Evolutionary conservation across 257 asterid genomes (phyloP), one percentile per base, ranked within the genome.

Genomic region (Handroanthus guayacan): DNA sequence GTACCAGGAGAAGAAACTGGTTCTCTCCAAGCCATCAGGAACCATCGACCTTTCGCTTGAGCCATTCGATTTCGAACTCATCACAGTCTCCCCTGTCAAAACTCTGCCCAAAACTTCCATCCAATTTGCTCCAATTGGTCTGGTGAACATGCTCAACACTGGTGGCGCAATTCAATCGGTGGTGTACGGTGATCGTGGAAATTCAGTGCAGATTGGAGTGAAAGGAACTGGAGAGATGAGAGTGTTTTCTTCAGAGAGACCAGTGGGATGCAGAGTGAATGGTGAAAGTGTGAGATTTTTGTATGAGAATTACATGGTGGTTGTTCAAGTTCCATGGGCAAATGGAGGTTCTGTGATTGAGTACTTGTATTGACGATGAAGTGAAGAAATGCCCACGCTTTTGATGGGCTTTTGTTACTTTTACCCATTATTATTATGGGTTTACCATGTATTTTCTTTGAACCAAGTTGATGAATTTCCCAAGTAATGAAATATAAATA

Each of bases 191-290:
- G 81, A 80, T 7, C 72, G 78, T 6, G 81, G 66, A 3, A 72
- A 67, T 5, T 82, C 82, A 3, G 92, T 86, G 44, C 62, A 73
- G 45, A 69, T 92, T 20, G 93, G 81, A 58, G 88, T 92, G 62
- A 92, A 82, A 57, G 97, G 97, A 48, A 69, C 74, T 10, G 98
- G 98, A 16, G 97, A 89, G 72, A 85, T 92, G 96, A 86, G 87
- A 84, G 85, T 65, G 31, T 92, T 41, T 73, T 90, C 97, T 61
- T 88, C 97, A 1, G 77, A 79, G 73, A 89, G 72, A 13, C 97
- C 98, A 4, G 62, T 31, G 61, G 78, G 67, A 5, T 86, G 92
- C 62, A 85, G 67, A 5, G 75, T 90, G 64, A 89, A 86, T 62
- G 92, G 92, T 3, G 70, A 7, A 5, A 78, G 60, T 37, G 91